Evolutionary conservation across 139 green algal species (phyloP), one percentile per base, ranked within the genome.

Genomic region (Astrephomene gubernaculifera): DNA sequence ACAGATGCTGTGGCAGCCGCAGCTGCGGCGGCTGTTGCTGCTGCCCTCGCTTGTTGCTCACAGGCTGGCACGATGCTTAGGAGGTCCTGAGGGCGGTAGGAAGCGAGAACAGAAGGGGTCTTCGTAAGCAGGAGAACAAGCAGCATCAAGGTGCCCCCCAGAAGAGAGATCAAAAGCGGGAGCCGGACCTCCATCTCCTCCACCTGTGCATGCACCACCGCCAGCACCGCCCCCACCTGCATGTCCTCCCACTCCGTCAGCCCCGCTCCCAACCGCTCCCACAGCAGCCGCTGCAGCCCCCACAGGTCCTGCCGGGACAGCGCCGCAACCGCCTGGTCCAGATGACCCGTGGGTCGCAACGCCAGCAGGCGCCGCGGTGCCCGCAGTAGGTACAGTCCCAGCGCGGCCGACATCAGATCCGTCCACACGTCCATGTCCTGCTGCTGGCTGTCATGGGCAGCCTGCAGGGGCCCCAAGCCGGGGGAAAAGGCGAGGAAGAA

Each of bases 381-480:
- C 35, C 69, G 68, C 0, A 68, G 79, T 27, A 86, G 65, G 49
- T 70, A 86, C 39, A 86, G 79, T 10, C 69, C 79, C 10, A 86
- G 25, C 0, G 65, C 79, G 2, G 79, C 79, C 64, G 74, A 63
- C n/a, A 84, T 84, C n/a, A 75, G 63, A 61, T 75, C 78, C 78
- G 78, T 84, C 33, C 38, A 84, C 0, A 52, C 22, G 2, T 84
- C 78, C 31, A 84, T 65, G n/a, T 84, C 78, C 60, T 84, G 78
- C 60, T 84, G 78, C 4, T 65, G 4, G 33, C 63, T 75, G 7
- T 43, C 78, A 33, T 75, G 74, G 2, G 78, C 78, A 9, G 78
- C 78, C 78, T 84, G 61, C 38, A 43, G n/a, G n/a, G n/a, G n/a
- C n/a, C n/a, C n/a, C n/a, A n/a, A n/a, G n/a, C n/a, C n/a, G n/a